A percentile compares a stretch with the other conserved stretches of the same genome.
Evolutionary conservation across 2,329 filamentous ascomycete genomes (phyloP).

Genomic region (Xylariaceae sp.): DNA sequence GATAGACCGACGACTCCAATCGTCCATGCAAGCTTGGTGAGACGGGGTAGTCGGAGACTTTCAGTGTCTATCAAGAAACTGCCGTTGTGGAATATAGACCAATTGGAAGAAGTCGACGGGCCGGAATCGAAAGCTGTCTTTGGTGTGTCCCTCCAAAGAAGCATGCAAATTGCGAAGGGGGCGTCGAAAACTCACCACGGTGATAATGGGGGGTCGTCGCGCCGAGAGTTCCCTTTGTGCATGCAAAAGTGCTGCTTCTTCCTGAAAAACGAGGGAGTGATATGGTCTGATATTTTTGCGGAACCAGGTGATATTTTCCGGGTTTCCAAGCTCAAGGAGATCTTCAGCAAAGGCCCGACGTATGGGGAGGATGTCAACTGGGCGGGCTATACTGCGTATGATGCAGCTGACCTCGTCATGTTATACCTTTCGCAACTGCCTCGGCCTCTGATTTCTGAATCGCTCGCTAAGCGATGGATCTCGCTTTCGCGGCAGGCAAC

Average conservation of each 20-base stretch:
- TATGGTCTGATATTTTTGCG: constrained; percentile 49
- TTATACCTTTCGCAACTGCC: constrained; percentile 49
- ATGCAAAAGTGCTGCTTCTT: constrained; percentile 50
- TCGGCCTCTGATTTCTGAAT: constrained; percentile 48
- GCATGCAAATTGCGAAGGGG: constrained; percentile 49
- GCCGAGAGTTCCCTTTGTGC: constrained; percentile 51
- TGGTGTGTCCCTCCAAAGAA: constrained; percentile 49
- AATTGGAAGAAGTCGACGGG: constrained; percentile 36
- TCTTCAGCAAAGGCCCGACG: constrained; percentile 45
- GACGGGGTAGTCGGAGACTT: constrained; percentile 39
- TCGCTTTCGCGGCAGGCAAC: constrained; percentile 50
- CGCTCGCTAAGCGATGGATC: constrained; percentile 50
- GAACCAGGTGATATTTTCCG: constrained; percentile 43
- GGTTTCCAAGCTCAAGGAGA: constrained; percentile 46
- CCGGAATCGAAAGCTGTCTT: constrained; percentile 45
- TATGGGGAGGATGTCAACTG: constrained; percentile 50
- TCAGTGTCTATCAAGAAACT: constrained; percentile 44
- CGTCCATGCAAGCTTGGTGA: constrained; percentile 41
- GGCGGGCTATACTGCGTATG: constrained; percentile 47
- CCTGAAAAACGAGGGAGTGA: constrained; percentile 45
- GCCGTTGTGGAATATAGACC: constrained; percentile 42
- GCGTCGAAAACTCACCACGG: constrained; percentile 49
- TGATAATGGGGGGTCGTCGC: constrained; percentile 43
- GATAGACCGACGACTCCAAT: constrained; percentile 36
- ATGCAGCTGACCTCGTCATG: constrained; percentile 51